Base-by-base conservation (phyloP, 768 basidiomycete species). In the Rhodosporidiobolus sp. region DNA sequence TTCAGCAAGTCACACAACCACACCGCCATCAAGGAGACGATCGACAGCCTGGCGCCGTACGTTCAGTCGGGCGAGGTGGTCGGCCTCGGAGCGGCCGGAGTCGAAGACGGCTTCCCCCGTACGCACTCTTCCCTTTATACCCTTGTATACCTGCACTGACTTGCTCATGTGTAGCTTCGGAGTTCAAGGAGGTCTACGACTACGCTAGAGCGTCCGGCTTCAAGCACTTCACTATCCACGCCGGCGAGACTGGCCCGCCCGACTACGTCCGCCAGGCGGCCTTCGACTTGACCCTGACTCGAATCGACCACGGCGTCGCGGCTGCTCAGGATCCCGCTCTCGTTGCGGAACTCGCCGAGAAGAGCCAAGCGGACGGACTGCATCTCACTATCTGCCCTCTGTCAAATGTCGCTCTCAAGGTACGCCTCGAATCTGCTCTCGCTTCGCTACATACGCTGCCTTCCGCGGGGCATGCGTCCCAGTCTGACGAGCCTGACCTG, bases 181-280 rank as follows among this genome's bases (percentile, higher is more conserved):
- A 77, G 53, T 77, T 73, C 45, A 38, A 65, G 3, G 55, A 58
- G 5, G 72, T 73, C 22, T 77, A 75, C 54, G 60, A 65, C 22
- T 55, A 64, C n/a, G 77, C 74, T 12, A 66, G 59, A 43, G 54
- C 67, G 24, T 49, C 72, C 46, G 72, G 72, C 20, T 66, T 77
- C 26, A 55, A 67, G 26, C 53, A 63, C 38, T 57, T 75, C 34
- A 77, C 77, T 11, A 72, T 72, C 38, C 77, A 77, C 61, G 65
- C 65, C 26, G 77, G 77, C 17, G 77, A 77, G 56, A 72, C 74
- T 32, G 77, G 76, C 1, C 76, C 76, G 6, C 71, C 76, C 26
- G 55, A 55, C 0, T 77, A 63, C 48, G 76, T 77, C 28, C 69
- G 63, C 2, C 19, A 63, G 24, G 38, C 69, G 2, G 50, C 55